Evolutionary conservation across 805 yeast genomes (phyloP).

Genomic region (Yarrowia porcina): DNA sequence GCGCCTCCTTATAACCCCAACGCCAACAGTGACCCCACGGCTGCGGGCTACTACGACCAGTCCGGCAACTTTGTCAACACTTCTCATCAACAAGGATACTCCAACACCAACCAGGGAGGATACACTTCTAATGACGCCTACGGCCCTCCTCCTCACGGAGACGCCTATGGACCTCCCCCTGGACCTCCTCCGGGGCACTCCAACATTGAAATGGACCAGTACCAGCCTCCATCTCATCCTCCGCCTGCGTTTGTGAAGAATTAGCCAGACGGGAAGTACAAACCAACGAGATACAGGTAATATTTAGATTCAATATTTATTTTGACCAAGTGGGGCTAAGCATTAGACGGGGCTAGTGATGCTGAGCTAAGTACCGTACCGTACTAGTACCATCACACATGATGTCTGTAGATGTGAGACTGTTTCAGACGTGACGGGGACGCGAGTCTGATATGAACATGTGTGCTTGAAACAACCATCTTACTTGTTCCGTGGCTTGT

Average conservation of each 20-base stretch:
- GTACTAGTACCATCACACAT: too few species aligned
- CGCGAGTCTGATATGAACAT: too few species aligned
- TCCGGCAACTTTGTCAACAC: slow-evolving; percentile 45
- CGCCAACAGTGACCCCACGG: slow-evolving; percentile 43
- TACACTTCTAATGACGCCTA: slow-evolving; percentile 5
- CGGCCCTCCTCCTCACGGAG: slow-evolving; percentile 28
- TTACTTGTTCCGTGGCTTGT: too few species aligned
- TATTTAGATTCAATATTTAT: slow-evolving; percentile 20
- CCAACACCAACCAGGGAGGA: background rate
- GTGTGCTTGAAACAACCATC: too few species aligned
- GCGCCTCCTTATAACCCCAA: slow-evolving; percentile 38
- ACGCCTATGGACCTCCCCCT: slow-evolving; percentile 27
- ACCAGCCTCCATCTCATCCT: slow-evolving; percentile 28
- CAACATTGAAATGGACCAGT: slow-evolving; percentile 26
- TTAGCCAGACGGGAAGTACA: too few species aligned
- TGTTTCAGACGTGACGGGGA: background rate
- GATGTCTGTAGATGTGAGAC: too few species aligned
- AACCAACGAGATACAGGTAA: background rate
- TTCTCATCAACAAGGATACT: background rate
- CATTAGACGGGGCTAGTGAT: too few species aligned
- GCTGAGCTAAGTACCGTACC: too few species aligned
- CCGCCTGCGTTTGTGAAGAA: slow-evolving; percentile 26
- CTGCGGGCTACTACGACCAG: slow-evolving; percentile 68
- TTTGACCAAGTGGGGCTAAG: background rate
- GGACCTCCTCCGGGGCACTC: slow-evolving; percentile 26